Evolutionary conservation across 2,329 filamentous ascomycete species (phyloP), one percentile per base, ranked within the genome.

Genomic region (Aspergillus fructus): DNA sequence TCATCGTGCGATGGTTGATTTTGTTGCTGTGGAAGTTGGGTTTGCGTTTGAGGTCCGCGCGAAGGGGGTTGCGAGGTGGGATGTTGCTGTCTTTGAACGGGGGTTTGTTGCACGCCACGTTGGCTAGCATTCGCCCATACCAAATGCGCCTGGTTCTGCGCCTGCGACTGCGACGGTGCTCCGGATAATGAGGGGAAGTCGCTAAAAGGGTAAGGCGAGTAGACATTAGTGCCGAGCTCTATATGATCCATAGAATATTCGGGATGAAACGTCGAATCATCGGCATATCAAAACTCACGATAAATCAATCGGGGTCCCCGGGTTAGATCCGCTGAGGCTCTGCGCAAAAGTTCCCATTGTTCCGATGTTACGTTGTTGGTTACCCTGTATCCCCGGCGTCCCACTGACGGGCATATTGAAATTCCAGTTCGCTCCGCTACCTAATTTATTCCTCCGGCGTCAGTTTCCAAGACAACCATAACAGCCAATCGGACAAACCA

Each of bases 101-200:
- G 80, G 39, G 78, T 81, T 60, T 83, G 81, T 60, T 82, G 81
- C 49, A 79, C 73, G 47, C 76, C 75, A 64, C 81, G 81, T 65
- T 84, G 79, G 56, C 79, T 82, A 21, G 81, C 79, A 65, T 84
- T 85, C 61, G 81, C 83, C 82, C 82, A 82, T 67, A 83, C 78
- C 64, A 82, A 73, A 73, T 83, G 78, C 47, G 79, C 74, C 49
- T 79, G 79, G 57, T 79, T 82, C 62, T 82, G 74, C 41, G 75
- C 68, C 55, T 79, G 81, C 55, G 82, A 79, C 62, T 81, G 76
- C 67, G 85, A 82, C 33, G 83, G 78, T 17, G 80, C 78, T 56
- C 82, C 81, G 45, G 83, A 85, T 64, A 87, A 73, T 11, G 83
- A 84, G 47, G 85, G 85, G 56, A 87, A 87, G 68, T 87, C 85